Base-by-base conservation (phyloP, 148 eudicot genomes). In the Linanthus parryae region DNA sequence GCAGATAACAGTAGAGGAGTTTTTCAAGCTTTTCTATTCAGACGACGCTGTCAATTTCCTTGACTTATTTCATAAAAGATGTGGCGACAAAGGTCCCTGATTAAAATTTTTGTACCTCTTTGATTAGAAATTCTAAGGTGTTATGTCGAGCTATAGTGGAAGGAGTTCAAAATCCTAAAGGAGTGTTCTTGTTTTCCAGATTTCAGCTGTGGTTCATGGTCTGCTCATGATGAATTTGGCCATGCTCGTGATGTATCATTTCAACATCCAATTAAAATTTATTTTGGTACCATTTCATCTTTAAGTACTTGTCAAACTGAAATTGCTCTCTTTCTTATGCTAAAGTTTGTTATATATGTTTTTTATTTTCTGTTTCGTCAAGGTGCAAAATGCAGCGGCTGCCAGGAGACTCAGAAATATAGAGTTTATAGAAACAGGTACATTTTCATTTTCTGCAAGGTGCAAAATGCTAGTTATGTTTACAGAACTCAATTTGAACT, bases 331-430 rank as follows among this genome's bases (percentile, higher is more conserved):
- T 50, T 29, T 50, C 34, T 54, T 36, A 4, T 26, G 46, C 19
- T 9, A 23, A 45, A 22, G 17, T 27, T 51, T 33, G 39, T 31
- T 15, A 49, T 51, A 6, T n/a, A 19, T 51, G 6, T 44, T 28
- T 54, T 29, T 52, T 16, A 23, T 45, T 64, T 26, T 61, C 57
- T 34, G 13, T 45, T 54, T n/a, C n/a, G n/a, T n/a, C n/a, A n/a
- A 92, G 99, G 96, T 75, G 90, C 96, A 65, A 92, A 70, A 73
- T 84, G 69, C 72, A 83, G 98, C 51, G 71, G 87, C 52, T 88
- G 96, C 71, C 73, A 78, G 62, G 94, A 84, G 66, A 57, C 72
- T 44, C 98, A 87, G 62, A 87, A 77, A 56, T 80, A 65, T 70
- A 74, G 73, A 45, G 79, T 81, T 56, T 84, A 84, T 54, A 79